Evolutionary conservation across 371 early-diverging fungal species (phyloP), one percentile per base, ranked within the genome.

Genomic region (Mucor irregularis): DNA sequence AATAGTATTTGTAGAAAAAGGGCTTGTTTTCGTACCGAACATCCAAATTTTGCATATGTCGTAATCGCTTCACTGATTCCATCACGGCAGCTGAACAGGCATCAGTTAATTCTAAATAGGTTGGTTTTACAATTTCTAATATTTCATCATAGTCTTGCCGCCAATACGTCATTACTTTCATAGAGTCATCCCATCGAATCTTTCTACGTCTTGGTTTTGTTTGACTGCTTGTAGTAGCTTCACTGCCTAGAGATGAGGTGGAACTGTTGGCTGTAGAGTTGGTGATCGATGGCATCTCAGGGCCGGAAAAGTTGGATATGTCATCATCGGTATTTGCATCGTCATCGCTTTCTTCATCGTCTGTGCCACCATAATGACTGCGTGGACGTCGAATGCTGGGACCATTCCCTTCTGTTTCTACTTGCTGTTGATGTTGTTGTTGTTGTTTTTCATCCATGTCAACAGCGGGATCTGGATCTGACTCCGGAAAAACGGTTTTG

Each of bases 11-110:
- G 46, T 66, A 71, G 21, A 73, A 38, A 16, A 52, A 68, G 0
- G 78, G 78, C 24, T 53, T 64, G 34, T 66, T 48, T 46, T 71
- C 59, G 28, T 57, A 68, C 5, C 71, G 61, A 24, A 70, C 68
- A 34, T 77, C 78, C 43, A 71, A 50, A 11, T 48, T 30, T 29
- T 74, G 74, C 22, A 74, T 38, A 2, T 59, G 60, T n/a, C 65
- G 39, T 8, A 78, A 54, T 19, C 73, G 53, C 34, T 62, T 57
- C 9, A 65, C 58, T 5, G 73, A 58, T 30, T 70, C 70, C 25
- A 54, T 39, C 1, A 73, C 8, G 13, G 78, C 74, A 9, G 48
- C 13, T 4, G 71, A 64, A 33, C 78, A 78, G 11, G 74, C 78
- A 16, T 57, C 47, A 10, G 60, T 54, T 11, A 78, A 53, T 9